Evolutionary conservation across 2,329 filamentous ascomycete genomes (phyloP).

Genomic region (Nemania sp.): DNA sequence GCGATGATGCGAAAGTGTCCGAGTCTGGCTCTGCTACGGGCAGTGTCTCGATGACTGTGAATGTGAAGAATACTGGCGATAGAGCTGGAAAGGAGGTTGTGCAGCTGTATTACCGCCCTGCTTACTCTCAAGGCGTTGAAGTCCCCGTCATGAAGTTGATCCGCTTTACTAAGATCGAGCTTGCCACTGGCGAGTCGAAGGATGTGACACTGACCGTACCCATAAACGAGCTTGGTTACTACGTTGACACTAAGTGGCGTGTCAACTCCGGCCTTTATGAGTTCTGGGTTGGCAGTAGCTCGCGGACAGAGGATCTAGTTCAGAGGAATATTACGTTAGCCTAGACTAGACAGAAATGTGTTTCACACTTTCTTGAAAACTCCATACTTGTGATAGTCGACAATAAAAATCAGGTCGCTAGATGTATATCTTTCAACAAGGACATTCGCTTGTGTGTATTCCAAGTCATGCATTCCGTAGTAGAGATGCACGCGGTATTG

Average conservation of each 20-base stretch:
- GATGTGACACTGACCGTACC: constrained; percentile 52
- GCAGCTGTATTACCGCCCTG: constrained; percentile 55
- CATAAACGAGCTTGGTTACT: constrained; percentile 49
- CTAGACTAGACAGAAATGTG: too few relatives aligned
- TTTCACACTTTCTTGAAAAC: too few relatives aligned
- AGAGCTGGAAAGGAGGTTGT: not conserved
- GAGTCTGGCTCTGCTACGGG: too few relatives aligned
- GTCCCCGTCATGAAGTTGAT: constrained; percentile 61
- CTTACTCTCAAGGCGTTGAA: constrained; percentile 53
- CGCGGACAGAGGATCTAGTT: constrained; percentile 38
- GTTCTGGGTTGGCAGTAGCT: constrained; percentile 51
- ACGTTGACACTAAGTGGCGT: constrained; percentile 44
- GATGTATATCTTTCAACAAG: too few relatives aligned
- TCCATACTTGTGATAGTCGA: too few relatives aligned
- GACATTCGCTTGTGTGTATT: too few relatives aligned
- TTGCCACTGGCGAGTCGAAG: constrained; percentile 56
- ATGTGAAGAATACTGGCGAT: constrained; percentile 37
- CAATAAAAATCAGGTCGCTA: too few relatives aligned
- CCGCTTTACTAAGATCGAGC: constrained; percentile 60
- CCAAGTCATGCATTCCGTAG: too few relatives aligned
- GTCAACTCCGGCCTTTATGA: constrained; percentile 46
- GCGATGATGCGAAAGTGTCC: too few relatives aligned
- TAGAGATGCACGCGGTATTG: too few relatives aligned
- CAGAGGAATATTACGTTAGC: too few relatives aligned
- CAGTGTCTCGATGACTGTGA: too few relatives aligned